Percentiles rank a stretch among this genome's conserved stretches.
phyloP scores from a whole-genome alignment of 495 filamentous ascomycete genomes.

The Penicillium crystallinum region DNA sequence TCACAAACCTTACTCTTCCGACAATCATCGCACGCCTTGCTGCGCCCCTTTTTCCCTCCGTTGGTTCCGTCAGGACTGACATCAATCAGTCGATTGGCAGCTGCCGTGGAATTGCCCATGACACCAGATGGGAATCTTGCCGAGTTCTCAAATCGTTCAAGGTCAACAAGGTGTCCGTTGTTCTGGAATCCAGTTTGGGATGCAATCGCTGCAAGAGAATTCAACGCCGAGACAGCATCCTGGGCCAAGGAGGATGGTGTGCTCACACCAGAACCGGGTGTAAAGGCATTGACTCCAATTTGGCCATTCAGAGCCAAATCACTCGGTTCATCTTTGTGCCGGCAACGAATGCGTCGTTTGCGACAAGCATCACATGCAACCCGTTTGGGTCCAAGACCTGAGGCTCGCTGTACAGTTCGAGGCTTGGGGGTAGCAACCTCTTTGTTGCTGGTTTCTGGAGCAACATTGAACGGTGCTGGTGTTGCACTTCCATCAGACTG shows the following conservation, averaged over 20 bases:
- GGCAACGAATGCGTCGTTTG: conserved; percentile 48
- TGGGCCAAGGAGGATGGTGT: conserved; percentile 36
- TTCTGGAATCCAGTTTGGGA: conserved; percentile 35
- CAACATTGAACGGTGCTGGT: conserved; percentile 13
- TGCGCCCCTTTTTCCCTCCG: conserved; percentile 49
- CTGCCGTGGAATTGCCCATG: conserved; percentile 26
- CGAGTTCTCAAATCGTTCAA: conserved; percentile 28
- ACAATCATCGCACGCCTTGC: conserved; percentile 61
- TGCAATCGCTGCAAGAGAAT: conserved; percentile 41
- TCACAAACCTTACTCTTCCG: conserved; percentile 59
- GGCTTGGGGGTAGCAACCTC: conserved; percentile 31
- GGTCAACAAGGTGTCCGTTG: conserved; percentile 15
- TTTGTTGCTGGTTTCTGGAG: conserved; percentile 16
- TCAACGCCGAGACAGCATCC: conserved; percentile 43
- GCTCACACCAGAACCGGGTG: conserved; percentile 25
- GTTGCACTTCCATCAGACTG: conserved; percentile 18
- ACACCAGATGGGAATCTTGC: conserved; percentile 24
- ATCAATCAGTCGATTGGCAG: conserved; percentile 27
- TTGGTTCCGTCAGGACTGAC: conserved; percentile 32
- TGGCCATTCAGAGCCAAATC: conserved; percentile 29
- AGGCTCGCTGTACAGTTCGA: conserved; percentile 30
- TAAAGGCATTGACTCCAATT: conserved; percentile 26
- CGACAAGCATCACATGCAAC: conserved; percentile 53
- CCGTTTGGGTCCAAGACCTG: conserved; percentile 46
- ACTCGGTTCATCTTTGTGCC: conserved; percentile 46